Evolutionary conservation across 345 rosid species (phyloP), one percentile per base, ranked within the genome.

Genomic region (Fremontodendron californicum): DNA sequence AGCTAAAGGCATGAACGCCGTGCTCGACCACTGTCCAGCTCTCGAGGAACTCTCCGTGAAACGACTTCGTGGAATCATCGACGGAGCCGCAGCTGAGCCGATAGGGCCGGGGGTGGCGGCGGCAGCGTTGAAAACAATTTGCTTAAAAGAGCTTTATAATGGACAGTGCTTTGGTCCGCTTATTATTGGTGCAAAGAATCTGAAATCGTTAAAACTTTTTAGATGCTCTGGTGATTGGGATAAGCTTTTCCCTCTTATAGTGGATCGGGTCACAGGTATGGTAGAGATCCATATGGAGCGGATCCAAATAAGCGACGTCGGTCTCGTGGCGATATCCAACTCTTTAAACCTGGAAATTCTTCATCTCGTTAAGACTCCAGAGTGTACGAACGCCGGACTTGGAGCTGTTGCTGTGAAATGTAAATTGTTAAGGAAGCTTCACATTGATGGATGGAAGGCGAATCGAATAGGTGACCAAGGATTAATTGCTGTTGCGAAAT

Each of bases 181-280:
- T 10, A 78, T 93, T 9, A 83, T 78, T 1, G 96, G 92, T 52
- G 88, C 94, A 0, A 90, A 87, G 86, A 84, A 86, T 79, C 85
- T 93, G 33, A 84, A 78, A 75, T 84, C 92, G 64, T 80, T 93
- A 79, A 90, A 91, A 86, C 91, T 95, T 79, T 88, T 88, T 64
- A 93, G 91, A 74, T 93, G 98, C 82, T 88, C 94, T 49, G 95
- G 96, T 25, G 91, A 91, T 76, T 93, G 97, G 97, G 94, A 93
- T 79, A 82, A 82, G 82, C 77, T 93, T 73, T 80, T 91, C 39
- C 86, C 88, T 52, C 75, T 73, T 9, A 81, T 86, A 29, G 76
- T 85, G 7, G 85, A 83, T 81, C 82, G 82, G 43, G 91, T 86
- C 3, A 71, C 79, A 3, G 79, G 78, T 40, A 78, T 93, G 73